These are phyloP conservation scores for Solanum clarkiae DNA, from an alignment of 257 asterid species.

Conservation along the genomic window DNA sequence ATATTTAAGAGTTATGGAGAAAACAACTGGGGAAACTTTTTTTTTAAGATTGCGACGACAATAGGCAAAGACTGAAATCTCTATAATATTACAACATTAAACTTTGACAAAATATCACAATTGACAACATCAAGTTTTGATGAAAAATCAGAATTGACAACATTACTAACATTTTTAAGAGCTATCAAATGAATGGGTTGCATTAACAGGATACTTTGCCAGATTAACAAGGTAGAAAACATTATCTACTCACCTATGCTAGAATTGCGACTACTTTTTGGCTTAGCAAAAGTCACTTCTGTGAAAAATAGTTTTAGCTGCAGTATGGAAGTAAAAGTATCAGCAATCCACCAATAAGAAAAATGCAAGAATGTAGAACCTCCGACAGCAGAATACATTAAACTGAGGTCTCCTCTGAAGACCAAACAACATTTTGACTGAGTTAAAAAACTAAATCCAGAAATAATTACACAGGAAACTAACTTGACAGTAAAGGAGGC, in stretches of 20 bases:
- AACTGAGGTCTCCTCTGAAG: background rate
- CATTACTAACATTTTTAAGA: background rate
- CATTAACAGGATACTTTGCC: background rate
- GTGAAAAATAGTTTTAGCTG: conserved; percentile 86
- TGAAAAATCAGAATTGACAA: background rate
- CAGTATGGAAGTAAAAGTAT: conserved; percentile 13
- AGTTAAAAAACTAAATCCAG: background rate
- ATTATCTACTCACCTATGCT: conserved; percentile 58
- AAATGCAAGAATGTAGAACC: background rate
- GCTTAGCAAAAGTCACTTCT: conserved; percentile 93
- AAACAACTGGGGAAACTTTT: background rate
- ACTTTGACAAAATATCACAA: background rate
- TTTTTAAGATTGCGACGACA: background rate
- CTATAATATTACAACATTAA: background rate
- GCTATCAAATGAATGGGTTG: background rate
- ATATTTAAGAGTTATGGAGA: background rate
- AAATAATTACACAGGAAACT: background rate
- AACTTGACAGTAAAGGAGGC: conserved; percentile 95
- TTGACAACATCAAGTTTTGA: background rate
- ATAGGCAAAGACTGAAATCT: background rate
- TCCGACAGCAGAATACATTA: background rate
- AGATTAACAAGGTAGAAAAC: background rate
- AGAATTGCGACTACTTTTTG: conserved; percentile 98
- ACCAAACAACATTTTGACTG: background rate
- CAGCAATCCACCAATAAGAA: background rate